Base-by-base conservation (phyloP, 2,329 filamentous ascomycete genomes). In the Colletotrichum orbiculare region DNA sequence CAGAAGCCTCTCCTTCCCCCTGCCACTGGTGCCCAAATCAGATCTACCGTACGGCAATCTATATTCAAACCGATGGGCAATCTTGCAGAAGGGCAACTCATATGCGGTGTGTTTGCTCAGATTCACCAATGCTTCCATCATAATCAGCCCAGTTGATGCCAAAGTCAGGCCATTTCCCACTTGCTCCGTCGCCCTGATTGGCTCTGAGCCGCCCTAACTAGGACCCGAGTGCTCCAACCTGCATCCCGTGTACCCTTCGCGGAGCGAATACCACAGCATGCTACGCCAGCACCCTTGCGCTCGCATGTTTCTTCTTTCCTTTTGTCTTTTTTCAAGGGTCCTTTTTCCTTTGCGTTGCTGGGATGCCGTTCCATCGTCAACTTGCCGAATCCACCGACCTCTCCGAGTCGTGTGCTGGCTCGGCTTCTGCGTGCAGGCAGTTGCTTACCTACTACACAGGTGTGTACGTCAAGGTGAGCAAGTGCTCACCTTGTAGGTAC, bases 131-230 rank as follows among this genome's bases (percentile, higher is more conserved):
- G 33, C 49, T 58, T 49, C 60, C 62, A 65, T 65, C 62, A 65
- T 65, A 63, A 66, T 66, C 63, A 66, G 63, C 52, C 63, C 63
- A 66, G 63, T 57, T 45, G 58, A 66, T 48, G 52, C 58, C 49
- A 49, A 66, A 66, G 58, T 66, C 56, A 60, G 63, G 63, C 63
- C 63, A 63, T 60, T 66, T 63, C 53, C 63, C 58, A 62, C 63
- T 35, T 25, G 42, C 41, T 49, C 41, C 59, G 47, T 47, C 41
- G 33, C 41, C 34, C 63, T 53, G 35, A 66, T 66, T 66, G 63
- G 63, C 63, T 53, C 58, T 53, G 53, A 58, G 43, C 37, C 53
- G 50, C 53, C 52, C 47, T 57, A 41, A 25, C 25, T 25, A 25
- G 25, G 25, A 41, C 58, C 43, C 43, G 12, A 33, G 48, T 38